phyloP scores from a whole-genome alignment of 768 basidiomycete genomes.

The Hypsizygus marmoreus region DNA sequence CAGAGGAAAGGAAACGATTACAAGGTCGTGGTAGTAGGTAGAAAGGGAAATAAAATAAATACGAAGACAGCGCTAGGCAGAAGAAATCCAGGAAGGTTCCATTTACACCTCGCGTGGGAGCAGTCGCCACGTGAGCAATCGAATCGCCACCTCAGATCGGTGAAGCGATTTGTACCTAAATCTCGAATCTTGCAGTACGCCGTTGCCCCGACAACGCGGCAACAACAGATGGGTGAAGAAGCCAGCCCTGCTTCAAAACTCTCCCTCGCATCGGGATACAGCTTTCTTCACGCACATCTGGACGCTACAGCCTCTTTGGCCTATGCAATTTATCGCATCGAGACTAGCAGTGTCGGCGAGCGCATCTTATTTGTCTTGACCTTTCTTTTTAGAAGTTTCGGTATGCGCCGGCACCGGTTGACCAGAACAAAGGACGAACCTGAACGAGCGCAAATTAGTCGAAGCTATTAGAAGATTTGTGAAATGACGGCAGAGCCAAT shows the following conservation, averaged over 20 bases:
- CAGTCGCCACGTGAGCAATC: constrained; percentile 23
- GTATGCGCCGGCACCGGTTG: constrained; percentile 19
- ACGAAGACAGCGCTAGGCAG: constrained; percentile 16
- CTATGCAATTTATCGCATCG: no score
- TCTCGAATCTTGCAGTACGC: constrained; percentile 5
- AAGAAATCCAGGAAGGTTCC: constrained; percentile 25
- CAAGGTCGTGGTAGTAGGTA: constrained; percentile 16
- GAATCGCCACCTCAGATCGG: constrained; percentile 22
- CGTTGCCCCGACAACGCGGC: constrained; percentile 16
- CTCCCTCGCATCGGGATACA: no score
- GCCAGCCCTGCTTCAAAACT: no score
- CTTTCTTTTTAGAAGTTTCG: constrained; percentile 20
- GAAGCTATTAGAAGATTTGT: constrained; percentile 11
- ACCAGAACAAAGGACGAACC: constrained; percentile 16
- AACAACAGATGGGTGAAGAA: no score
- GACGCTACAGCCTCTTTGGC: no score
- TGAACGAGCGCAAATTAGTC: constrained; percentile 17
- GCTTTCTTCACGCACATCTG: no score
- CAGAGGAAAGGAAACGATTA: constrained; percentile 19
- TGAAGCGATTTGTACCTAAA: constrained; percentile 1
- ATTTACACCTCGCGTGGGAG: constrained; percentile 20
- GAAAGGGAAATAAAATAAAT: constrained; percentile 24
- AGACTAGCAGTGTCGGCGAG: no score
- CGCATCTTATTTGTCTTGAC: constrained; percentile 7
- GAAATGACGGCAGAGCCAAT: constrained; percentile 17